A percentile compares a stretch with the other conserved stretches of the same genome.
phyloP scores from a whole-genome alignment of 352 stramenopile species.

The Thalassiosira hispida region DNA sequence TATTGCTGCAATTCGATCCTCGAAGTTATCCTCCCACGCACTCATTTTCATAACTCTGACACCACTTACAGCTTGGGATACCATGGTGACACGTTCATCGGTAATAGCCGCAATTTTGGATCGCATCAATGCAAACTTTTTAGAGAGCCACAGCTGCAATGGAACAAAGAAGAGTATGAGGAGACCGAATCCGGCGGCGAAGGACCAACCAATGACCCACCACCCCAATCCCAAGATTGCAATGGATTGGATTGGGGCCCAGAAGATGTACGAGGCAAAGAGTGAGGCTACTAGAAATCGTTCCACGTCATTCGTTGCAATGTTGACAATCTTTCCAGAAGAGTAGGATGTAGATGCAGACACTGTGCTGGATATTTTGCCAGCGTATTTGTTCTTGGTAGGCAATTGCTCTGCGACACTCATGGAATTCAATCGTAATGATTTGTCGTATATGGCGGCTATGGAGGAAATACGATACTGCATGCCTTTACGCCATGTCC shows the following conservation, averaged over 20 bases:
- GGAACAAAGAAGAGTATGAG: slow-evolving; percentile 75
- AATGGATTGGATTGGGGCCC: slow-evolving; percentile 65
- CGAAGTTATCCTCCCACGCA: slow-evolving; percentile 73
- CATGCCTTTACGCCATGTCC: slow-evolving; percentile 72
- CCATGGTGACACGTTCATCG: slow-evolving; percentile 68
- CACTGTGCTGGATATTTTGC: not conserved
- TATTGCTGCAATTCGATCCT: slow-evolving; percentile 64
- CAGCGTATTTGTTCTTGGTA: slow-evolving; percentile 4
- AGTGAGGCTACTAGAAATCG: slow-evolving; percentile 64
- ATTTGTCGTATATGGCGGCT: slow-evolving; percentile 60
- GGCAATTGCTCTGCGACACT: slow-evolving; percentile 10
- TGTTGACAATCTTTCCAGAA: slow-evolving; percentile 74
- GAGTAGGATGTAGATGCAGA: slow-evolving; percentile 22
- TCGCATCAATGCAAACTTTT: slow-evolving; percentile 66
- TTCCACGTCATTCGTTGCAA: slow-evolving; percentile 82
- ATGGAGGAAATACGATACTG: slow-evolving; percentile 44
- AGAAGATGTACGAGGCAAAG: slow-evolving; percentile 69
- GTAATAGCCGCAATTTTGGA: slow-evolving; percentile 74
- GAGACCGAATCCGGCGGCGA: slow-evolving; percentile 69
- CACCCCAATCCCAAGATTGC: slow-evolving; percentile 67
- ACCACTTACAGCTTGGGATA: slow-evolving; percentile 75
- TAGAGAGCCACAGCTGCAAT: slow-evolving; percentile 68
- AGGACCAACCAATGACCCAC: slow-evolving; percentile 63
- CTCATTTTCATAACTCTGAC: slow-evolving; percentile 80
- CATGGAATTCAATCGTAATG: slow-evolving; percentile 38